These are phyloP conservation scores for Fonsecaea nubica DNA, from an alignment of 2,329 filamentous ascomycete species.

Conservation along the genomic window DNA sequence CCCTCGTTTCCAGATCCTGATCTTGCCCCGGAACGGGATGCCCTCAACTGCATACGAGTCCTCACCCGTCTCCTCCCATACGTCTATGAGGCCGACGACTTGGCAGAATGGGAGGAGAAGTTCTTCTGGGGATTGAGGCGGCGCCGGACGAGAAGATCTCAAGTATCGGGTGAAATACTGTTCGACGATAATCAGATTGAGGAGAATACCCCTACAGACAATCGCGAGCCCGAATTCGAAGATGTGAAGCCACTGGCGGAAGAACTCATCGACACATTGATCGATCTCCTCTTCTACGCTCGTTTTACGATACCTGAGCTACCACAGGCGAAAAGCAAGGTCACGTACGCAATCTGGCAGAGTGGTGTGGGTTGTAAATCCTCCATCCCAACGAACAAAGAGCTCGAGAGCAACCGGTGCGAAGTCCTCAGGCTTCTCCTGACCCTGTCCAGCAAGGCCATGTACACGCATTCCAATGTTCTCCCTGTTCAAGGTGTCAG, in stretches of 20 bases:
- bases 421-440: conserved; percentile 87
- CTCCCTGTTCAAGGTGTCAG: conserved; percentile 83
- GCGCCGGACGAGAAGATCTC: conserved; percentile 71
- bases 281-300: conserved; percentile 89
- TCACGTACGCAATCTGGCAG: conserved; percentile 96
- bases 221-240: conserved; percentile 70
- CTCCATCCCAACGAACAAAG: conserved; percentile 83
- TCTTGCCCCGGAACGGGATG: conserved; percentile 80
- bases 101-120: conserved; percentile 84
- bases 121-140: conserved; percentile 88
- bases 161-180: conserved; percentile 75
- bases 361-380: conserved; percentile 96
- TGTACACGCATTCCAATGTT: conserved; percentile 84
- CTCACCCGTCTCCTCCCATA: conserved; percentile 89
- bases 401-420: conserved; percentile 89
- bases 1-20: conserved; percentile 88
- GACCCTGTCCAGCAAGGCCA: conserved; percentile 84
- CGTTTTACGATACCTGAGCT: conserved; percentile 83
- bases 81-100: conserved; percentile 84
- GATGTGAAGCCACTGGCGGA: conserved; percentile 87
- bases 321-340: conserved; percentile 74
- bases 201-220: conserved; percentile 51
- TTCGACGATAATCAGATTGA: conserved; percentile 76
- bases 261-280: conserved; percentile 86
- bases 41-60: conserved; percentile 93